Evolutionary conservation across 192 early-diverging fungal species (phyloP), one percentile per base, ranked within the genome.

Genomic region (Dissophora ornata): DNA sequence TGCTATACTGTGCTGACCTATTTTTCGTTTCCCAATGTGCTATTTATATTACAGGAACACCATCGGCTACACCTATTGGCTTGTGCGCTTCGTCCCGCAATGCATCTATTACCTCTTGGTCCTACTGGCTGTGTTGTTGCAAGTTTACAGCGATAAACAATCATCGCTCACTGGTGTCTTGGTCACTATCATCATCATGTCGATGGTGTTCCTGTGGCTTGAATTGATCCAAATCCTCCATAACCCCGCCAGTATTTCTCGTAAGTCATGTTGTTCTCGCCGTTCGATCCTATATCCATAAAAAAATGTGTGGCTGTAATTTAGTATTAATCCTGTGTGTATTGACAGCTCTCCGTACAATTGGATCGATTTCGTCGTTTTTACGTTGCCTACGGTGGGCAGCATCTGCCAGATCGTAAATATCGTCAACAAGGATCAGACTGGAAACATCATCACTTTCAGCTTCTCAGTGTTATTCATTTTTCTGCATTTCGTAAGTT

Each of bases 81-180:
- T 59, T 5, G 5, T 33, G 2, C 45, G 66, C 1, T 68, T 68
- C 15, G 6, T 59, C 2, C 15, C 6, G 0, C 48, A 68, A 38
- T 68, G 66, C 30, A 28, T 49, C 18, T 68, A 51, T 45, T 68
- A 68, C 8, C 10, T 30, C 2, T 40, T 68, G 2, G 49, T 68
- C 26, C 19, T 68, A 1, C 18, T 44, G 1, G 56, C 48, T 0
- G 40, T 40, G 15, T 44, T 68, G 6, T 41, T 52, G 46, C 57
- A 68, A 18, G 38, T 58, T 12, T 68, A 68, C 19, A 3, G 19
- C 40, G 4, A 36, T 5, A 30, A 51, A 1, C 29, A 28, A 19
- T 8, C 11, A 18, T 13, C 30, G 11, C 24, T 52, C 4, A 13
- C 21, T 19, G 62, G 40, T 8, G 24, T 64, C 2, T 64, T 53